These are phyloP conservation scores for Blastocystis sp. DNA, from an alignment of 352 stramenopile genomes.

Conservation along the genomic window DNA sequence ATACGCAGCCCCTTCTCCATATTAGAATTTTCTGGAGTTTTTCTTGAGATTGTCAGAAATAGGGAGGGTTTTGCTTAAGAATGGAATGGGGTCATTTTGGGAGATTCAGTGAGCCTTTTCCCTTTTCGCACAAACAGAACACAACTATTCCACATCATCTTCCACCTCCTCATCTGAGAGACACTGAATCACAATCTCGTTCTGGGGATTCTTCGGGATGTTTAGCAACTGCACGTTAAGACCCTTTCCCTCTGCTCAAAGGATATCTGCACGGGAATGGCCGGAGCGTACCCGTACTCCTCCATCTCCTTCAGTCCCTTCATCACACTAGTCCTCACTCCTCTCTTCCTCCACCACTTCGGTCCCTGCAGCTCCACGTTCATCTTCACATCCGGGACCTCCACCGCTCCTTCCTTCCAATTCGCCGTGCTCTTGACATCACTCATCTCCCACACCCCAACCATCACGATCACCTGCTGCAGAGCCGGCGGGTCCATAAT, in stretches of 20 bases:
- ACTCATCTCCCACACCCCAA: not conserved
- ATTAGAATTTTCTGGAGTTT: not conserved
- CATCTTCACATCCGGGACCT: constrained; percentile 17
- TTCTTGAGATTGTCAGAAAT: constrained; percentile 1
- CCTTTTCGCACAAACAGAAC: constrained; percentile 1
- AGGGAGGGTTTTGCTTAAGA: not conserved
- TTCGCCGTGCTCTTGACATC: not conserved
- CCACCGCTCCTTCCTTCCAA: not conserved
- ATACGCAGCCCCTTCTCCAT: constrained; percentile 16
- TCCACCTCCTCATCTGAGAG: constrained; percentile 41
- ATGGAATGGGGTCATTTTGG: not conserved
- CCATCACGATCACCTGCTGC: constrained; percentile 52
- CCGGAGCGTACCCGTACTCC: constrained; percentile 44
- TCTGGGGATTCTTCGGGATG: constrained; percentile 41
- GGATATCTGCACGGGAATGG: constrained; percentile 52
- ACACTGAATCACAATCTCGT: not conserved
- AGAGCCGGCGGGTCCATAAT: constrained; percentile 32
- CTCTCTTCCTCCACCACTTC: not conserved
- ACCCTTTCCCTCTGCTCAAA: not conserved
- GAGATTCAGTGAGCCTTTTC: not conserved
- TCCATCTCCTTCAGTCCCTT: constrained; percentile 40
- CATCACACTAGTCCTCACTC: constrained; percentile 1
- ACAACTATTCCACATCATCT: constrained; percentile 16
- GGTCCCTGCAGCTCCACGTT: constrained; percentile 26
- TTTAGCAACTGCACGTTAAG: not conserved